A percentile compares a stretch with the other conserved stretches of the same genome.
These are phyloP conservation scores for Saprolegnia parasitica DNA, from an alignment of 352 stramenopile genomes.

Conservation along the genomic window DNA sequence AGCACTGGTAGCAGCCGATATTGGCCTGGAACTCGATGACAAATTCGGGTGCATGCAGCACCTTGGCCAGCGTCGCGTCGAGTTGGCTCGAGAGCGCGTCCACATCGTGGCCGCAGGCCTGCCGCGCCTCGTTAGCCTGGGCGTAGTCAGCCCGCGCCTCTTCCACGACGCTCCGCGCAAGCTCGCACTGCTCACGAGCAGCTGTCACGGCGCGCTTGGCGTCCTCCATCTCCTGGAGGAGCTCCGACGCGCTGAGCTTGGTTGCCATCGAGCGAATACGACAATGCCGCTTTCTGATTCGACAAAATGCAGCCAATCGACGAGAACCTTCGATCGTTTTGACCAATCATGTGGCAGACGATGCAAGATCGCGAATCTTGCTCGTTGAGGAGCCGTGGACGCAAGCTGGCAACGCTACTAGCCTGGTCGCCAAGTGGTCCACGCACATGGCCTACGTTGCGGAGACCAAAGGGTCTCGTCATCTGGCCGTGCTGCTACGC, in stretches of 20 bases:
- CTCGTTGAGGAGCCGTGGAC: no score
- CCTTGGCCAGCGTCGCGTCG: constrained; percentile 28
- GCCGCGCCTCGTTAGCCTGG: constrained; percentile 32
- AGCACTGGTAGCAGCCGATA: constrained; percentile 79
- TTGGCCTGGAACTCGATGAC: constrained; percentile 76
- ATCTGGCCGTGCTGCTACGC: no score
- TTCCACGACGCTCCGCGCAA: constrained; percentile 29
- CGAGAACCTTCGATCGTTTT: not conserved
- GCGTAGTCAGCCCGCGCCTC: constrained; percentile 34
- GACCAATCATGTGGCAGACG: not conserved
- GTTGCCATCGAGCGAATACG: not conserved
- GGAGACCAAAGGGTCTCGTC: no score
- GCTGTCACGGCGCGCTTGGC: constrained; percentile 19
- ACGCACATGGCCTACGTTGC: no score
- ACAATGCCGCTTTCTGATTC: constrained; percentile 8
- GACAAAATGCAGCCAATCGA: constrained; percentile 2
- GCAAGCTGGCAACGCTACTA: no score
- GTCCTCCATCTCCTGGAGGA: constrained; percentile 20
- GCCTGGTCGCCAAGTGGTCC: no score
- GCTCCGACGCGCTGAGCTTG: constrained; percentile 2
- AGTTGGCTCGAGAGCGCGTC: constrained; percentile 32
- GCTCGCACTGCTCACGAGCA: not conserved
- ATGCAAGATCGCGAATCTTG: not conserved
- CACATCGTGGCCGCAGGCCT: constrained; percentile 36
- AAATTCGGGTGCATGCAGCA: constrained; percentile 32